Percentiles rank a stretch among this genome's conserved stretches.
phyloP scores from a whole-genome alignment of 495 filamentous ascomycete species.

The Xylaria curta region DNA sequence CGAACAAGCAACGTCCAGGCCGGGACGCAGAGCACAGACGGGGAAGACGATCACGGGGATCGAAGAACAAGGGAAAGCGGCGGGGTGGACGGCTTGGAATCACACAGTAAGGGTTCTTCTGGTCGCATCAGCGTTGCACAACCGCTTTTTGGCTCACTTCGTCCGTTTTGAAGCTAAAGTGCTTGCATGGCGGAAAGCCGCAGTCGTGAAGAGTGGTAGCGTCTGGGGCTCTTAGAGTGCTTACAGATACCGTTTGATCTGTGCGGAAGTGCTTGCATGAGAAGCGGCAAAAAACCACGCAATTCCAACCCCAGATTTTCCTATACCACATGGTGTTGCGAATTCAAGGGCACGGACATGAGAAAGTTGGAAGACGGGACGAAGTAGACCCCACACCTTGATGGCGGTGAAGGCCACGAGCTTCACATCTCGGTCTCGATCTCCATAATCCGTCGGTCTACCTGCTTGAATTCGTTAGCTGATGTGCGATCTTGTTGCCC shows the following conservation, averaged over 20 bases:
- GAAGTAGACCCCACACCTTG: neutral
- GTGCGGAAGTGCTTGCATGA: constrained; percentile 23
- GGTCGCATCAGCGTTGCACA: neutral
- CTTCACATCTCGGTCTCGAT: neutral
- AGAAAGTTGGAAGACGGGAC: neutral
- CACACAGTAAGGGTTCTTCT: constrained; percentile 10
- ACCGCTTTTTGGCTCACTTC: neutral
- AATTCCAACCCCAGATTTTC: constrained; percentile 19
- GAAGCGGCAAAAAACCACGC: neutral
- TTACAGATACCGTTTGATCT: neutral
- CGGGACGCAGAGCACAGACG: constrained; percentile 25
- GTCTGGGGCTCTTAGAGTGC: constrained; percentile 14
- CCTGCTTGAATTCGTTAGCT: constrained; percentile 18
- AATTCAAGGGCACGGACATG: constrained; percentile 6
- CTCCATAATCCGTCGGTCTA: neutral
- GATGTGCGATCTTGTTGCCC: neutral
- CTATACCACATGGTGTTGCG: neutral
- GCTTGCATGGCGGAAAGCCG: constrained; percentile 6
- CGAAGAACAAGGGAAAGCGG: neutral
- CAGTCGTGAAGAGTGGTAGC: neutral
- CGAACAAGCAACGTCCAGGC: neutral
- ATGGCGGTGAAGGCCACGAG: constrained; percentile 1
- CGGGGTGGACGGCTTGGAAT: constrained; percentile 11
- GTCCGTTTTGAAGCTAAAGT: constrained; percentile 16
- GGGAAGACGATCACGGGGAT: constrained; percentile 23